These are phyloP conservation scores for Flaveria robusta DNA, from an alignment of 129 eudicot genomes.

Conservation along the genomic window DNA sequence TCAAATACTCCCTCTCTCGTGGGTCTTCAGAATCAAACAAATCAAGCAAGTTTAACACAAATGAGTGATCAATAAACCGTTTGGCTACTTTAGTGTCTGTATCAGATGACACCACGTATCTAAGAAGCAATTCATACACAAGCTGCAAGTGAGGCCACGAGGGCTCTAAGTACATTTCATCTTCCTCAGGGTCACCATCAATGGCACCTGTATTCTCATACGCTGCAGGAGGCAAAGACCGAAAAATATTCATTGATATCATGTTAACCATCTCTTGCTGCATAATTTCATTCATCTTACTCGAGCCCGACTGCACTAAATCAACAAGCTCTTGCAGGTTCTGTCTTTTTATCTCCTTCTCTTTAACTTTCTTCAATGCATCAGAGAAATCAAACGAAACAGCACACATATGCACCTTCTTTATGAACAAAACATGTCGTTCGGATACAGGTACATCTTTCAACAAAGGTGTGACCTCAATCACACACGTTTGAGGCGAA, in stretches of 20 bases:
- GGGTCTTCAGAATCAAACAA: conserved; percentile 64
- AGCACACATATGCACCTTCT: conserved; percentile 55
- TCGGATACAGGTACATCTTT: conserved; percentile 58
- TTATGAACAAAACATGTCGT: conserved; percentile 54
- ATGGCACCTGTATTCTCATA: conserved; percentile 53
- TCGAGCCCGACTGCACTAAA: conserved; percentile 62
- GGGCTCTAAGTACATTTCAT: conserved; percentile 56
- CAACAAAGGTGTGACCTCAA: conserved; percentile 62
- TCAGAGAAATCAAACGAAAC: conserved; percentile 58
- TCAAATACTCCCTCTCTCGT: conserved; percentile 59
- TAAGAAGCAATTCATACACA: conserved; percentile 56
- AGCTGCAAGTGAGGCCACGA: conserved; percentile 66
- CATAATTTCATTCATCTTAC: conserved; percentile 67
- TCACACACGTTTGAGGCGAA: conserved; percentile 40
- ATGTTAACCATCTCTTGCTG: conserved; percentile 66
- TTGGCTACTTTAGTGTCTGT: conserved; percentile 67
- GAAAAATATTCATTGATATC: conserved; percentile 60
- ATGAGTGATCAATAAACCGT: conserved; percentile 54
- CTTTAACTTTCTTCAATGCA: conserved; percentile 46
- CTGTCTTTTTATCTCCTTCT: conserved; percentile 74
- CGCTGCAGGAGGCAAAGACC: conserved; percentile 65
- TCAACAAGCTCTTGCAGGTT: conserved; percentile 59
- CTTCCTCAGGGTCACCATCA: conserved; percentile 65
- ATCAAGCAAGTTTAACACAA: conserved; percentile 58
- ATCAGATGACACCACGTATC: conserved; percentile 59